Percentiles rank a stretch among this genome's conserved stretches.
These are phyloP conservation scores for Ilyonectria robusta DNA, from an alignment of 2,329 filamentous ascomycete genomes.

Conservation along the genomic window DNA sequence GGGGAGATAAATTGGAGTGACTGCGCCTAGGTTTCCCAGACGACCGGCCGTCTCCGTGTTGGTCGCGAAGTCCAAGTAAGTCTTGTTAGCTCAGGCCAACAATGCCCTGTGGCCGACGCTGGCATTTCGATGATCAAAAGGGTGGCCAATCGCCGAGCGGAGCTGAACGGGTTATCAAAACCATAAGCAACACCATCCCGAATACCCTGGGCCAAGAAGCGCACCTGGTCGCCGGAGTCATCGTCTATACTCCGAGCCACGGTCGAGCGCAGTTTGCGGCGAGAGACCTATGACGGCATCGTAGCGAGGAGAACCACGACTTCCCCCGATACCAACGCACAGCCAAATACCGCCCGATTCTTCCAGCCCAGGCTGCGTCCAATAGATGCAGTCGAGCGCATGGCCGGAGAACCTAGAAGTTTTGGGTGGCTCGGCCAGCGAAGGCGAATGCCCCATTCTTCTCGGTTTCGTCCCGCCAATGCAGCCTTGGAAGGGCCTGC, in stretches of 20 bases:
- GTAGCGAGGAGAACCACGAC: neutral
- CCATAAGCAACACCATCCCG: neutral
- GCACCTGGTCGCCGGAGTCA: neutral
- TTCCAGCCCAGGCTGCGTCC: neutral
- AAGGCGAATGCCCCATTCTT: conserved; percentile 6
- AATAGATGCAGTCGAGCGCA: neutral
- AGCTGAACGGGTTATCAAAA: neutral
- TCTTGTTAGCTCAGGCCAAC: no score
- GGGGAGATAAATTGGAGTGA: no score
- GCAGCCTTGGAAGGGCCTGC: neutral
- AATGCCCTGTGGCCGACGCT: no score
- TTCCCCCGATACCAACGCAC: neutral
- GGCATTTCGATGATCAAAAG: no score
- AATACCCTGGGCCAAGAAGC: neutral
- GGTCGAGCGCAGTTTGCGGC: neutral
- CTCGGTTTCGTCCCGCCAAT: neutral
- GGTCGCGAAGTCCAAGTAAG: no score
- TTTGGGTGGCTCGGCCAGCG: neutral
- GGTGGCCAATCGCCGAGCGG: neutral
- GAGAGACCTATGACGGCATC: neutral
- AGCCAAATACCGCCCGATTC: neutral
- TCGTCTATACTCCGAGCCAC: neutral
- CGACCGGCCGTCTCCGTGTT: no score
- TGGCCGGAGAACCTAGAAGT: neutral
- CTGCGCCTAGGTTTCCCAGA: no score